A percentile compares a stretch with the other conserved stretches of the same genome.
Conservation (phyloP, 2,329 filamentous ascomycete genomes). For the Botrytis pseudocinerea region DNA sequence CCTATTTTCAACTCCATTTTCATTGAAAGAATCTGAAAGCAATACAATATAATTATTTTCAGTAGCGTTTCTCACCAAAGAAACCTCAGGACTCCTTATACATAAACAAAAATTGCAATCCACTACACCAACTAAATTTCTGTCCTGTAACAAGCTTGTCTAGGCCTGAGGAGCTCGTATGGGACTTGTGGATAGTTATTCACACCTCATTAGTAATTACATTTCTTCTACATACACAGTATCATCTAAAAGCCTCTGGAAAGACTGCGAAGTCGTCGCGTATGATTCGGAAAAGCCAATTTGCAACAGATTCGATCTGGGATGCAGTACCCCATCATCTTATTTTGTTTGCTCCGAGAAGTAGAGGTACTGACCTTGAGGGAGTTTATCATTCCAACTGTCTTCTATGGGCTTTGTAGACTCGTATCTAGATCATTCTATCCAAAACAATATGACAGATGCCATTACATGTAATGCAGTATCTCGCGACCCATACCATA, state of each 20-base stretch:
- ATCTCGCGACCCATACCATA: neutral
- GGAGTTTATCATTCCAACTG: neutral
- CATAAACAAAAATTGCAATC: too few species aligned
- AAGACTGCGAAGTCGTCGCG: neutral
- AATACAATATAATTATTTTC: too few species aligned
- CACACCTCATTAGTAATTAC: neutral
- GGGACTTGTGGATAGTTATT: neutral
- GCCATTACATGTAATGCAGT: neutral
- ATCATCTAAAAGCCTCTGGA: neutral
- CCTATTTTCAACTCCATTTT: too few species aligned
- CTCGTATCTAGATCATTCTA: neutral
- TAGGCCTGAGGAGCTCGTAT: accelerated
- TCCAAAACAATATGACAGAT: accelerated
- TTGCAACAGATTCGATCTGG: neutral
- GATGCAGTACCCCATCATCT: neutral
- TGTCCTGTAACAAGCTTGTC: too few species aligned
- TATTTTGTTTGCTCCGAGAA: neutral
- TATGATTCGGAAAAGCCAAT: too few species aligned
- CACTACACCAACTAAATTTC: too few species aligned
- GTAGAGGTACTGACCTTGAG: neutral
- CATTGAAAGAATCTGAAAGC: too few species aligned
- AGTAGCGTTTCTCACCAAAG: too few species aligned
- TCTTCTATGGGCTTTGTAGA: neutral
- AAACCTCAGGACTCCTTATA: too few species aligned
- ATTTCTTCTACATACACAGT: neutral